Base-by-base conservation (phyloP, 2,329 filamentous ascomycete genomes). In the Hyphodiscus sp. region DNA sequence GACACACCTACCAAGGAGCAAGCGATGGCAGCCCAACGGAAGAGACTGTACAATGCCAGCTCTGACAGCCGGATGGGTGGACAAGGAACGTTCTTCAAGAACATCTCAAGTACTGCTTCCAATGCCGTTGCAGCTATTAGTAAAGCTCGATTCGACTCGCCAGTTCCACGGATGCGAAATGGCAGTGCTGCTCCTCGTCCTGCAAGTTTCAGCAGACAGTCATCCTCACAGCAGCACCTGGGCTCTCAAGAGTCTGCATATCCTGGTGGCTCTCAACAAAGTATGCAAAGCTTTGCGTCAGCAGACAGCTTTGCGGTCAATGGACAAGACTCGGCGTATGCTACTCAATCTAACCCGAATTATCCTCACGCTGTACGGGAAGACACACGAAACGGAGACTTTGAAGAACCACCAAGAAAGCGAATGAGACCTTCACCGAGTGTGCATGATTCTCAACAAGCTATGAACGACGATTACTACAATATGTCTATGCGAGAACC, bases 1-100 rank as follows among this genome's bases (percentile, higher is more conserved):
- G 92, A 97, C 65, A 97, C 94, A 0, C 94, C 94, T 0, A 99
- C 94, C 41, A 99, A 99, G 71, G 94, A 97, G 71, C 94, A 97
- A 71, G 94, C 94, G 56, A 96, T 97, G 91, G 94, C 94, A 11
- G 92, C 92, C 5, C 87, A 91, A 71, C 78, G 94, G 61, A 97
- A 99, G 70, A 83, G 92, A 60, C 83, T 96, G 71, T 97, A 96
- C 72, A 95, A 87, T 61, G 79, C 82, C 47, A 81, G 79, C 45
- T 76, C 82, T 50, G 89, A 95, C 54, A 82, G 78, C 47, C 80
- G 90, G 48, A 73, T 78, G 13, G 83, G 82, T 63, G 83, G 80
- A 65, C 63, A 83, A 46, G 91, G 91, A 18, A 96, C 94, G 1
- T 96, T 96, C 68, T 97, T 99, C 75, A 91, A 91, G 67, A 96